Evolutionary conservation across 129 eudicot species (phyloP).

Genomic region (Flaveria sonorensis): DNA sequence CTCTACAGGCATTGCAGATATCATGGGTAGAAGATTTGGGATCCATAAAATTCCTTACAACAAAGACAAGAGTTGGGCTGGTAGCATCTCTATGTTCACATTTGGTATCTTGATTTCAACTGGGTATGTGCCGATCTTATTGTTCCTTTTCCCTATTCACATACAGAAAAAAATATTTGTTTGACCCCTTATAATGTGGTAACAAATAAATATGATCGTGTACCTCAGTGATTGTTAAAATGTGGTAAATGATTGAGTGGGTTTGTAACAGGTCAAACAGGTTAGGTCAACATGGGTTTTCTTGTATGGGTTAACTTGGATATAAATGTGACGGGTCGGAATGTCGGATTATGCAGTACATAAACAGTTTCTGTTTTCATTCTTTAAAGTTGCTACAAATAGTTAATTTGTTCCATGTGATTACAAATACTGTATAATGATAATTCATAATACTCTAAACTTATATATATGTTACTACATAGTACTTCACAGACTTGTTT

Average conservation of each 20-base stretch:
- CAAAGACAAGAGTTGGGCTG: slow-evolving; percentile 78
- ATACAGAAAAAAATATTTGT: background rate
- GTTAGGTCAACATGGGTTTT: background rate
- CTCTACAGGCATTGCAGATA: slow-evolving; percentile 84
- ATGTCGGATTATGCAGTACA: background rate
- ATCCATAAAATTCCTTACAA: slow-evolving; percentile 74
- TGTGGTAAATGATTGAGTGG: background rate
- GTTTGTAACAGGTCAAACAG: background rate
- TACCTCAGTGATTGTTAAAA: background rate
- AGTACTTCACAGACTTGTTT: no score
- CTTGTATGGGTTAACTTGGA: background rate
- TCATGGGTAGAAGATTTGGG: slow-evolving; percentile 93
- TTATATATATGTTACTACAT: background rate
- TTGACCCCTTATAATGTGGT: background rate
- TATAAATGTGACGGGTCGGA: background rate
- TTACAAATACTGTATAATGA: background rate
- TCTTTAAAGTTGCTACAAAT: background rate
- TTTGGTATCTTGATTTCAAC: slow-evolving; percentile 74
- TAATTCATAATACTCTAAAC: background rate
- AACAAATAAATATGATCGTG: background rate
- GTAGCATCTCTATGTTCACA: slow-evolving; percentile 91
- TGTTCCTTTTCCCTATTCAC: no score
- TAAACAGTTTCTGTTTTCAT: background rate
- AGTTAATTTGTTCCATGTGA: background rate
- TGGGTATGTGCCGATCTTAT: slow-evolving; percentile 45